Evolutionary conservation across 2,329 filamentous ascomycete genomes (phyloP).

Genomic region (Rugonectria rugulosa): DNA sequence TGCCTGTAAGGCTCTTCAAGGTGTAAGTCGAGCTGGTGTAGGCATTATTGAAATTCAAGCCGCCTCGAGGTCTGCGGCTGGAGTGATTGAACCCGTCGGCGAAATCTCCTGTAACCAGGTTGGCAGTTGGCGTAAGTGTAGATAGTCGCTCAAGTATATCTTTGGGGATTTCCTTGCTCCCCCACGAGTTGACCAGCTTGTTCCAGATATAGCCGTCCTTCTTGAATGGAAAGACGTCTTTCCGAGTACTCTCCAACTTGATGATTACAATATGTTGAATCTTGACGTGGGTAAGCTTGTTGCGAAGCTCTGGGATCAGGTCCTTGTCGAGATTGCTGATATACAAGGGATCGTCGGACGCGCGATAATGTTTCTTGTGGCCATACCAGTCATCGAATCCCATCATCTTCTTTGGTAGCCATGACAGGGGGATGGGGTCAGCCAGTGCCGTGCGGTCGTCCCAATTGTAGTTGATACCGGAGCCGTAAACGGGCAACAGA

Average conservation of each 20-base stretch:
- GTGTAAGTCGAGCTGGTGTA: conserved; percentile 54
- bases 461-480: conserved; percentile 36
- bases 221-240: conserved; percentile 53
- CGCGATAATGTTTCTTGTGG: conserved; percentile 41
- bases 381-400: conserved; percentile 42
- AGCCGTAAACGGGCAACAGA: conserved; percentile 31
- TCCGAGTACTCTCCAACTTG: conserved; percentile 51
- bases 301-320: conserved; percentile 33
- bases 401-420: conserved; percentile 37
- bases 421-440: conserved; percentile 28
- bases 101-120: conserved; percentile 46
- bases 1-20: conserved; percentile 51
- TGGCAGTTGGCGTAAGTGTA: conserved; percentile 38
- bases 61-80: conserved; percentile 41
- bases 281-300: conserved; percentile 35
- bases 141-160: conserved; percentile 34
- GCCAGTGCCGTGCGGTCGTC: conserved; percentile 41
- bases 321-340: conserved; percentile 46
- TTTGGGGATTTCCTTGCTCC: conserved; percentile 40
- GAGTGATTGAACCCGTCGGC: conserved; percentile 43
- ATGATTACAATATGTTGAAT: conserved; percentile 52
- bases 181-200: conserved; percentile 36
- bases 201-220: conserved; percentile 46
- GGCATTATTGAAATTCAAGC: conserved; percentile 50
- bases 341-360: conserved; percentile 46